These are phyloP conservation scores for Epichloe sylvatica DNA, from an alignment of 2,329 filamentous ascomycete genomes.

Conservation along the genomic window DNA sequence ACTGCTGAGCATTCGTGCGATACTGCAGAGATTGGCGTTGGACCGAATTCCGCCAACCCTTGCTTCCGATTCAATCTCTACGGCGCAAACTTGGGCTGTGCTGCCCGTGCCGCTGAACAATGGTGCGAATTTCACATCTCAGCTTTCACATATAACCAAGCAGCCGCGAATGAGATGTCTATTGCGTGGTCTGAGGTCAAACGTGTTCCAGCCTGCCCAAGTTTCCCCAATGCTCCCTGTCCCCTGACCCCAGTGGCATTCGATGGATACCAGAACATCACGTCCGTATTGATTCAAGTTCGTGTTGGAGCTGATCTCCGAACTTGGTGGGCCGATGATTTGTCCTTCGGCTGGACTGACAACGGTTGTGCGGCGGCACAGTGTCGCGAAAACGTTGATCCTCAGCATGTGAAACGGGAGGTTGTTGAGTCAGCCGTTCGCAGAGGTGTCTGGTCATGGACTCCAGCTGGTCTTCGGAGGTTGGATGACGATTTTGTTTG, in stretches of 20 bases:
- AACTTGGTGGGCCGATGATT: slow-evolving; percentile 29
- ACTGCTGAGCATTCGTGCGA: slow-evolving; percentile 17
- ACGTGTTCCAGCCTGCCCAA: slow-evolving; percentile 24
- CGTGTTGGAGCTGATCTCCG: slow-evolving; percentile 24
- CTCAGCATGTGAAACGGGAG: slow-evolving; percentile 19
- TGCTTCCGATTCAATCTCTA: slow-evolving; percentile 28
- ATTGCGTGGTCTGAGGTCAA: slow-evolving; percentile 27
- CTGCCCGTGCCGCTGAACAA: slow-evolving; percentile 20
- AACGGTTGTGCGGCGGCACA: slow-evolving; percentile 25
- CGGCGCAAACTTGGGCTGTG: slow-evolving; percentile 25
- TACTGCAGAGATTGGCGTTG: slow-evolving; percentile 26
- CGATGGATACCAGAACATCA: slow-evolving; percentile 25
- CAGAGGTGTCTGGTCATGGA: slow-evolving; percentile 23
- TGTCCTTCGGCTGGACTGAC: slow-evolving; percentile 27
- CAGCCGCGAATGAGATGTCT: slow-evolving; percentile 20
- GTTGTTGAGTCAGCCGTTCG: slow-evolving; percentile 17
- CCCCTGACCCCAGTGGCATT: slow-evolving; percentile 22
- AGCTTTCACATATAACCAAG: slow-evolving; percentile 25
- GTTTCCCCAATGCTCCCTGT: slow-evolving; percentile 20
- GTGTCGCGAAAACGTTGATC: slow-evolving; percentile 18
- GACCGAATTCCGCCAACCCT: slow-evolving; percentile 21
- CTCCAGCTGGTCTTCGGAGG: slow-evolving; percentile 17
- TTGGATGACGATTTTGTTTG: slow-evolving; percentile 19
- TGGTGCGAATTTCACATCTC: slow-evolving; percentile 29
- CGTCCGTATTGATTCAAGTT: slow-evolving; percentile 24